Evolutionary conservation across 2,329 filamentous ascomycete species (phyloP).

Genomic region (Colletotrichum nymphaeae): DNA sequence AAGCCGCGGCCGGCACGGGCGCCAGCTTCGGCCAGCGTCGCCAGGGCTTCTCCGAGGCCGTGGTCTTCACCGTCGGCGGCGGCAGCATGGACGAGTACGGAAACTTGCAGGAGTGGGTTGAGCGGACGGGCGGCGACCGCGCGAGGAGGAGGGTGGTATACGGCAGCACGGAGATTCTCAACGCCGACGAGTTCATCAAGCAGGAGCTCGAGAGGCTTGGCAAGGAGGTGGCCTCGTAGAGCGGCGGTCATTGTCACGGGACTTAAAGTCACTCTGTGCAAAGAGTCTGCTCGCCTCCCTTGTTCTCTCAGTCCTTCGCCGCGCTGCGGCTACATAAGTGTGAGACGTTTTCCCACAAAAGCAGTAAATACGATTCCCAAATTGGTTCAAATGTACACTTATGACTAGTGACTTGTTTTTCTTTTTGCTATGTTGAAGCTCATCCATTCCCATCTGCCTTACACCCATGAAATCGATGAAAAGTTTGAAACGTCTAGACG

Average conservation of each 20-base stretch:
- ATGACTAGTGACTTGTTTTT: neutral
- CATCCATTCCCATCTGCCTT: no score
- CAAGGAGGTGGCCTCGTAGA: constrained; percentile 59
- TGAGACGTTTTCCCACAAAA: neutral
- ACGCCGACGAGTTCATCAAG: constrained; percentile 73
- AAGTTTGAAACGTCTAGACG: no score
- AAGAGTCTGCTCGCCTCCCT: neutral
- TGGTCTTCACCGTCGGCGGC: constrained; percentile 95
- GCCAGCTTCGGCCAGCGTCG: constrained; percentile 92
- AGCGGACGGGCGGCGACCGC: constrained; percentile 75
- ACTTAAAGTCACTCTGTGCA: neutral
- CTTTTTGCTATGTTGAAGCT: neutral
- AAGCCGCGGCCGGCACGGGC: constrained; percentile 68
- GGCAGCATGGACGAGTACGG: constrained; percentile 99
- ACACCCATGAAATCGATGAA: no score
- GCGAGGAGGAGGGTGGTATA: constrained; percentile 88
- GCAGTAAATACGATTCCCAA: constrained; percentile 22
- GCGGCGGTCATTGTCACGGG: neutral
- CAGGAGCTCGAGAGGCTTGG: constrained; percentile 74
- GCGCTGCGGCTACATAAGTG: neutral
- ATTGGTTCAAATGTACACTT: neutral
- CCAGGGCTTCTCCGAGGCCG: constrained; percentile 89
- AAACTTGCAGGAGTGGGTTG: constrained; percentile 96
- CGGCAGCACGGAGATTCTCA: constrained; percentile 87
- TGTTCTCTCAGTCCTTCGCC: neutral